Evolutionary conservation across 139 green algal genomes (phyloP).

Genomic region (Microglena sp.): DNA sequence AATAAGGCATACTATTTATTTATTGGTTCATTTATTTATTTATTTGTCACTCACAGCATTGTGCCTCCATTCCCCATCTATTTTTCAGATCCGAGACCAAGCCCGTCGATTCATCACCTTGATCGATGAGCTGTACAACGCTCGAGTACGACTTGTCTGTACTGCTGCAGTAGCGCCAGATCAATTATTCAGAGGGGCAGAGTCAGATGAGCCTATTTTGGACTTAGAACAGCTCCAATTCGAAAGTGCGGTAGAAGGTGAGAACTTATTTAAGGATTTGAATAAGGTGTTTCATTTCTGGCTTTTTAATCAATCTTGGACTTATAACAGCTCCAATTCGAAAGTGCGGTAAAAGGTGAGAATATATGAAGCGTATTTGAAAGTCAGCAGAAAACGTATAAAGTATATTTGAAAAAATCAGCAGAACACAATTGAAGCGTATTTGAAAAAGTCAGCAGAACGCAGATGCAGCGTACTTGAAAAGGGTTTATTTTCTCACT

Average conservation of each 20-base stretch:
- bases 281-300: background rate
- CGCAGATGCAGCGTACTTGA: too few relatives aligned
- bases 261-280: slow-evolving; percentile 18
- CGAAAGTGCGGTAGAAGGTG: slow-evolving; percentile 68
- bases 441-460: too few relatives aligned
- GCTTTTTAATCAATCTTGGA: background rate
- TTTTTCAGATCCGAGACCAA: slow-evolving; percentile 51
- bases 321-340: background rate
- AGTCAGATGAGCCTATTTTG: slow-evolving; percentile 38
- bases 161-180: slow-evolving; percentile 41
- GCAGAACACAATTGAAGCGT: too few relatives aligned
- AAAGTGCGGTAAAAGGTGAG: background rate
- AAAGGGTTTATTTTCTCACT: too few relatives aligned
- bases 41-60: background rate
- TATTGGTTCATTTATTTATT: background rate
- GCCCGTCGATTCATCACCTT: slow-evolving; percentile 85
- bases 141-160: slow-evolving; percentile 18
- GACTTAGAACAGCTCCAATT: slow-evolving; percentile 75
- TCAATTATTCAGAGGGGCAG: slow-evolving; percentile 50
- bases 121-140: slow-evolving; percentile 73
- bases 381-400: background rate
- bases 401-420: too few relatives aligned
- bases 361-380: background rate
- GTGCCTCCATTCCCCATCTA: background rate
- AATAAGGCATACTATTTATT: too few relatives aligned